Percentiles rank a stretch among this genome's conserved stretches.
These are phyloP conservation scores for Termitomyces sp. DNA, from an alignment of 768 basidiomycete genomes.

Conservation along the genomic window DNA sequence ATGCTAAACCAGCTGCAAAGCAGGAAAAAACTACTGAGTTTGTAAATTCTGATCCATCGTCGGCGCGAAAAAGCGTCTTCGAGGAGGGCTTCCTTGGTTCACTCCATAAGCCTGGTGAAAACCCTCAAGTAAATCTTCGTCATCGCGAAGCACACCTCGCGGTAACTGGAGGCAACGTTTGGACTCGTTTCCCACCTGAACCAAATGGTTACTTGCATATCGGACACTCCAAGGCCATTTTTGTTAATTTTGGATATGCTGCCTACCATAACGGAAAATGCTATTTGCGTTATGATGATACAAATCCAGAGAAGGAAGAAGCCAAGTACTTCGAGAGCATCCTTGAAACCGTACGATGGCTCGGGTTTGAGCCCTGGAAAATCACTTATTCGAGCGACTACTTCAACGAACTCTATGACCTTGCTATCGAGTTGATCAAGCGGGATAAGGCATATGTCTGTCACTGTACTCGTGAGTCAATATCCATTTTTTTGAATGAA, in stretches of 20 bases:
- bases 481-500: not conserved
- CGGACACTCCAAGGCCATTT: conserved; percentile 98
- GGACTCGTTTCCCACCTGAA: conserved; percentile 97
- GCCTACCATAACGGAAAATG: conserved; percentile 89
- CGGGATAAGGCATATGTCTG: conserved; percentile 94
- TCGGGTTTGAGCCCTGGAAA: conserved; percentile 97
- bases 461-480: conserved; percentile 82
- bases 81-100: conserved; percentile 91
- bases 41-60: conserved; percentile 28
- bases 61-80: conserved; percentile 65
- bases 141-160: conserved; percentile 80
- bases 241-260: conserved; percentile 98
- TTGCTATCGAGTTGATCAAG: conserved; percentile 85
- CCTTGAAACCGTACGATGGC: conserved; percentile 91
- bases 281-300: conserved; percentile 96
- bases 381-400: conserved; percentile 99
- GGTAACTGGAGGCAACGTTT: conserved; percentile 75
- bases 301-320: conserved; percentile 98
- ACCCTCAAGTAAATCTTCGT: conserved; percentile 75
- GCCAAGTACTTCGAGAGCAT: conserved; percentile 95
- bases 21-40: conserved; percentile 25
- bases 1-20: conserved; percentile 21
- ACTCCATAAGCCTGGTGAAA: conserved; percentile 91
- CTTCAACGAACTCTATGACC: conserved; percentile 79
- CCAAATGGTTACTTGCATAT: conserved; percentile 96